Percentiles rank a stretch among this genome's conserved stretches.
phyloP scores from a whole-genome alignment of 768 basidiomycete genomes.

The Suillus ampliporus region DNA sequence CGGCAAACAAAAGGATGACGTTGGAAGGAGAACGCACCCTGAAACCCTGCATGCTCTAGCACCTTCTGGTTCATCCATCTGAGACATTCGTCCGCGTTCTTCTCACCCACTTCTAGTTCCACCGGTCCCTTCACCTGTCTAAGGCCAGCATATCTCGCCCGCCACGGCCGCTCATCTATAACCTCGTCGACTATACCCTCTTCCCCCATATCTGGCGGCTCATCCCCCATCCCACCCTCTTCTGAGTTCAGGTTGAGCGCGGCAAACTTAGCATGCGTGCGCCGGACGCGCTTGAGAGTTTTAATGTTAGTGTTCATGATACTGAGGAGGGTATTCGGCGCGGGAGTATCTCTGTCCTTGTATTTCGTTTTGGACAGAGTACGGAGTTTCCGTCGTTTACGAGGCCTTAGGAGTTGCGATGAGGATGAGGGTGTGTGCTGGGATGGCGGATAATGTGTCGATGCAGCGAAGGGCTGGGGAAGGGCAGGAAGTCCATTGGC shows the following conservation, averaged over 20 bases:
- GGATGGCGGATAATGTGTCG: constrained; percentile 10
- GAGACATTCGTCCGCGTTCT: constrained; percentile 66
- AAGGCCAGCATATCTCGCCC: constrained; percentile 16
- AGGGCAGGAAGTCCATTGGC: constrained; percentile 68
- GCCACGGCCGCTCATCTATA: constrained; percentile 71
- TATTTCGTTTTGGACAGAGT: constrained; percentile 30
- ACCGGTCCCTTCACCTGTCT: constrained; percentile 15
- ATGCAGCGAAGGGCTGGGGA: constrained; percentile 45
- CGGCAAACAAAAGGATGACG: neutral
- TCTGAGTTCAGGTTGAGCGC: constrained; percentile 50
- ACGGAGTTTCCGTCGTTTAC: constrained; percentile 12
- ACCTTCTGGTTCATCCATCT: constrained; percentile 78
- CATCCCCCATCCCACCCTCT: constrained; percentile 42
- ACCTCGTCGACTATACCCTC: constrained; percentile 31
- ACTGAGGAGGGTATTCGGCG: constrained; percentile 57
- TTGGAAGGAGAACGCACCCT: constrained; percentile 58
- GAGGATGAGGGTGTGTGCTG: constrained; percentile 32
- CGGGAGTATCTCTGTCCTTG: constrained; percentile 18
- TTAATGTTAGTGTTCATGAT: constrained; percentile 80
- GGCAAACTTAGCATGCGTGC: constrained; percentile 74
- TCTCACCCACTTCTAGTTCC: constrained; percentile 62
- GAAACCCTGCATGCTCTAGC: constrained; percentile 90
- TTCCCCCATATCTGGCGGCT: constrained; percentile 40
- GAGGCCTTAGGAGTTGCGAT: constrained; percentile 12
- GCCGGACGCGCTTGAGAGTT: constrained; percentile 73